phyloP scores from a whole-genome alignment of 176 grass and related monocot genomes.

The Microstegium vimineum region DNA sequence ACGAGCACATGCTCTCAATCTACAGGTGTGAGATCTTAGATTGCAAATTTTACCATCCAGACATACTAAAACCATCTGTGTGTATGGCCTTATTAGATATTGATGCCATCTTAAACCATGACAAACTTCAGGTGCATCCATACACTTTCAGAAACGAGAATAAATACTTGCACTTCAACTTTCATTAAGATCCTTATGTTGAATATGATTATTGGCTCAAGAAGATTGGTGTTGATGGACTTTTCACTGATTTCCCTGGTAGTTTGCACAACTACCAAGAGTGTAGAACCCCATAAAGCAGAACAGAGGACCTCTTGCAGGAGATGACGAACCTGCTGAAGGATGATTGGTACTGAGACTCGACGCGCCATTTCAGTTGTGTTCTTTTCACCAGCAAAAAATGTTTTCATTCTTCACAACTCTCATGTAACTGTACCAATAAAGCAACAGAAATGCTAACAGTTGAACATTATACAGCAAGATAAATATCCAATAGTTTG shows the following conservation, averaged over 20 bases:
- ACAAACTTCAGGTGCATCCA: slow-evolving; percentile 58
- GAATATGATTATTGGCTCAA: slow-evolving; percentile 68
- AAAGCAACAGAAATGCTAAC: neutral
- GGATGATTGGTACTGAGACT: slow-evolving; percentile 19
- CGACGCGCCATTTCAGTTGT: neutral
- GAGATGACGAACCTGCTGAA: slow-evolving; percentile 43
- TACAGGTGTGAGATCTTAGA: slow-evolving; percentile 41
- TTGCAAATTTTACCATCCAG: neutral
- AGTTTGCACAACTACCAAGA: slow-evolving; percentile 56
- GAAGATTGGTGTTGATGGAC: slow-evolving; percentile 43
- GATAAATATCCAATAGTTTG: too few species aligned
- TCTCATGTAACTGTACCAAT: neutral
- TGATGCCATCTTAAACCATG: neutral
- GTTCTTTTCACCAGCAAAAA: neutral
- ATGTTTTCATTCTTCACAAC: too few species aligned
- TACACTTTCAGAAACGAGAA: slow-evolving; percentile 71
- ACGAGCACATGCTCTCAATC: slow-evolving; percentile 61
- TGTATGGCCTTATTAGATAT: neutral
- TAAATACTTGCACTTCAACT: slow-evolving; percentile 52
- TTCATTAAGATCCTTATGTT: slow-evolving; percentile 59
- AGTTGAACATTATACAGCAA: neutral
- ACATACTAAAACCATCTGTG: neutral
- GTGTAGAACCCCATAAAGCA: slow-evolving; percentile 39
- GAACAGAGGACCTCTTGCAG: slow-evolving; percentile 36
- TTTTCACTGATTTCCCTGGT: slow-evolving; percentile 76